A percentile compares a stretch with the other conserved stretches of the same genome.
phyloP scores from a whole-genome alignment of 192 early-diverging fungal species.

The Ambispora gerdemannii region DNA sequence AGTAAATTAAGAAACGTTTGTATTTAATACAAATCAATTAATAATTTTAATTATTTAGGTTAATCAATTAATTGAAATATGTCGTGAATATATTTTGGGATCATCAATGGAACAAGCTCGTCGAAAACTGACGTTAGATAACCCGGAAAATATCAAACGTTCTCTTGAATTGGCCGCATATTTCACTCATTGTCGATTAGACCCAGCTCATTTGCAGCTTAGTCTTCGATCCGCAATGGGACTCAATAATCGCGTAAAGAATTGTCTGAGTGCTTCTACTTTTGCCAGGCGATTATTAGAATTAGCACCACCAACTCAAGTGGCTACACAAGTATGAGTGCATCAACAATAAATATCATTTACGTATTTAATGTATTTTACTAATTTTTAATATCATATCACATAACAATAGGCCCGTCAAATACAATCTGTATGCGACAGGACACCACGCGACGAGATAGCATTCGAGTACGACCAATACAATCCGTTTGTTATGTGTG shows the following conservation, averaged over 20 bases:
- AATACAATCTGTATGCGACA: slow-evolving; percentile 73
- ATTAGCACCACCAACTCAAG: slow-evolving; percentile 71
- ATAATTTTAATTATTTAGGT: slow-evolving; percentile 34
- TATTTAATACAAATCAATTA: not conserved
- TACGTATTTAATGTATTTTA: not conserved
- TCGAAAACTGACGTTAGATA: slow-evolving; percentile 55
- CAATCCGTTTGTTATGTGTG: slow-evolving; percentile 92
- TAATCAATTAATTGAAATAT: slow-evolving; percentile 70
- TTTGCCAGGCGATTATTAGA: slow-evolving; percentile 92
- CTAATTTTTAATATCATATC: not conserved
- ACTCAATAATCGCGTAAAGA: slow-evolving; percentile 75
- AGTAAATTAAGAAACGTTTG: not conserved
- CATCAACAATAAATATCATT: not conserved
- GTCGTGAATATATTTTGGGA: slow-evolving; percentile 92
- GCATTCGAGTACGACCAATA: slow-evolving; percentile 90
- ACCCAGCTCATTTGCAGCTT: slow-evolving; percentile 84
- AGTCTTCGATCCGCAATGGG: slow-evolving; percentile 86
- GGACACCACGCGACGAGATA: slow-evolving; percentile 76
- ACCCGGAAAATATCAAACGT: slow-evolving; percentile 62
- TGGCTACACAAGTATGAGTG: slow-evolving; percentile 66
- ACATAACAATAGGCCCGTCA: slow-evolving; percentile 55
- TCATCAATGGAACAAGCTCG: slow-evolving; percentile 80
- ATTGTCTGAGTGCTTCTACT: slow-evolving; percentile 78
- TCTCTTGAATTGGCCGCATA: slow-evolving; percentile 90
- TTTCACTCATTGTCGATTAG: slow-evolving; percentile 91